Conservation (phyloP, 2,329 filamentous ascomycete genomes). For the Cytospora paraplurivora region DNA sequence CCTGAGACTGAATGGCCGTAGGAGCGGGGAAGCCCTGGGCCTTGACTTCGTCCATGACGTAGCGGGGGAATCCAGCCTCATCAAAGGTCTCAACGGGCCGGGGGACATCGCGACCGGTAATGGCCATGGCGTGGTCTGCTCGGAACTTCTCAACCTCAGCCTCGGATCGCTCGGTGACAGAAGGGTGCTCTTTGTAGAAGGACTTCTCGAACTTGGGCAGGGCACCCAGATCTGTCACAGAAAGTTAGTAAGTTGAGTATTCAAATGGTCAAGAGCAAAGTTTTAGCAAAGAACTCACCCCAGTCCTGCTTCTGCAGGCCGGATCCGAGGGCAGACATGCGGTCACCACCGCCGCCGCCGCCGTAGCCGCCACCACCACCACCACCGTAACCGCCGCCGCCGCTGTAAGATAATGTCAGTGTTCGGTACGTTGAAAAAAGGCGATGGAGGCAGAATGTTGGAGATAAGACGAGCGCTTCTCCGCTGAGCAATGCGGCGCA, state of each 20-base stretch:
- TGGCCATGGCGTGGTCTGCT: slow-evolving; percentile 78
- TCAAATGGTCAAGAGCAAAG: slow-evolving; percentile 2
- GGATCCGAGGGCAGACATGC: slow-evolving; percentile 89
- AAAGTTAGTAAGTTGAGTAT: slow-evolving; percentile 38
- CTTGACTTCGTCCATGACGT: slow-evolving; percentile 99
- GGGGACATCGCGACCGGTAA: slow-evolving; percentile 79
- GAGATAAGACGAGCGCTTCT: not conserved
- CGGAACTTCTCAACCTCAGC: slow-evolving; percentile 89
- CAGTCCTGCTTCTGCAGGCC: slow-evolving; percentile 85
- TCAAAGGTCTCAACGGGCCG: slow-evolving; percentile 97
- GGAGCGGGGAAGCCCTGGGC: slow-evolving; percentile 92
- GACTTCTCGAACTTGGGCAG: slow-evolving; percentile 98
- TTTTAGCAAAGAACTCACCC: slow-evolving; percentile 63
- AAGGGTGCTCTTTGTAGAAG: slow-evolving; percentile 95
- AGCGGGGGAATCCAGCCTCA: slow-evolving; percentile 93
- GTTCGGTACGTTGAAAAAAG: slow-evolving; percentile 35
- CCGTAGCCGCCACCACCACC: slow-evolving; percentile 41
- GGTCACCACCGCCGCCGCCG: slow-evolving; percentile 77
- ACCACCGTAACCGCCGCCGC: slow-evolving; percentile 42
- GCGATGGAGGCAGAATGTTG: not conserved
- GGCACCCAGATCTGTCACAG: slow-evolving; percentile 64
- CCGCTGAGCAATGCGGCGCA: not conserved
- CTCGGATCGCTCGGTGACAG: slow-evolving; percentile 71
- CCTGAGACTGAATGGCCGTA: slow-evolving; percentile 96
- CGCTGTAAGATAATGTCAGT: slow-evolving; percentile 43